Conservation (phyloP, 306 rosid species). For the Albizia julibrissin region DNA sequence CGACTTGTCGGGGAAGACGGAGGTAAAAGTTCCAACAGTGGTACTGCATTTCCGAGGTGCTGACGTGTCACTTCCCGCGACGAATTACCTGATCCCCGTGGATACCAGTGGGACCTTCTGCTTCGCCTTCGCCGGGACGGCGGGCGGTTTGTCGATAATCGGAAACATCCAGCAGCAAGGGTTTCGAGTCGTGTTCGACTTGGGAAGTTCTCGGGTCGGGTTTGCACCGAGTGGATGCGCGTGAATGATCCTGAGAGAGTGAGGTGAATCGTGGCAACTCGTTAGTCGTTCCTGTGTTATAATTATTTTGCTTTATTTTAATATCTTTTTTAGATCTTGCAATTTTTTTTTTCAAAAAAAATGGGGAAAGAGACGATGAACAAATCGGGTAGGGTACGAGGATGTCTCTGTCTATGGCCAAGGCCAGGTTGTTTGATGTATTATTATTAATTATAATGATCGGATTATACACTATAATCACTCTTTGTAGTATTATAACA, state of each 20-base stretch:
- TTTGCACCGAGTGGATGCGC: conserved; percentile 82
- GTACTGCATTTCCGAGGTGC: conserved; percentile 82
- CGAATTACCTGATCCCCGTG: conserved; percentile 86
- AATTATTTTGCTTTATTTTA: neutral
- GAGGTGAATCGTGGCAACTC: conserved; percentile 30
- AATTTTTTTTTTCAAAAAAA: neutral
- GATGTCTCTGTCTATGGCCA: conserved; percentile 27
- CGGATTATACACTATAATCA: conserved; percentile 11
- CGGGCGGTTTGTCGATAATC: conserved; percentile 79
- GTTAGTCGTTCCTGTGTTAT: conserved; percentile 33
- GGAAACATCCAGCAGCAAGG: conserved; percentile 99
- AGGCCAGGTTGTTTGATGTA: conserved; percentile 9
- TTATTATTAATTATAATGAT: conserved; percentile 1
- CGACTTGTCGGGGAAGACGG: conserved; percentile 70
- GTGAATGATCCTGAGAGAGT: conserved; percentile 27
- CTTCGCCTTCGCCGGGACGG: conserved; percentile 92
- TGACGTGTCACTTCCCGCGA: conserved; percentile 77
- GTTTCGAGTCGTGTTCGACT: conserved; percentile 75
- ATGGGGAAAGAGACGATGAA: neutral
- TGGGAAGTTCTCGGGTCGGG: conserved; percentile 82
- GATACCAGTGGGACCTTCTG: conserved; percentile 80
- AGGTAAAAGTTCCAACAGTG: conserved; percentile 89
- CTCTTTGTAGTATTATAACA: neutral
- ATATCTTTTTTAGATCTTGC: neutral
- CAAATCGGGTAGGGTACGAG: conserved; percentile 8